A percentile compares a stretch with the other conserved stretches of the same genome.
phyloP scores from a whole-genome alignment of 1,284 basidiomycete species.

The Flammula alnicola region DNA sequence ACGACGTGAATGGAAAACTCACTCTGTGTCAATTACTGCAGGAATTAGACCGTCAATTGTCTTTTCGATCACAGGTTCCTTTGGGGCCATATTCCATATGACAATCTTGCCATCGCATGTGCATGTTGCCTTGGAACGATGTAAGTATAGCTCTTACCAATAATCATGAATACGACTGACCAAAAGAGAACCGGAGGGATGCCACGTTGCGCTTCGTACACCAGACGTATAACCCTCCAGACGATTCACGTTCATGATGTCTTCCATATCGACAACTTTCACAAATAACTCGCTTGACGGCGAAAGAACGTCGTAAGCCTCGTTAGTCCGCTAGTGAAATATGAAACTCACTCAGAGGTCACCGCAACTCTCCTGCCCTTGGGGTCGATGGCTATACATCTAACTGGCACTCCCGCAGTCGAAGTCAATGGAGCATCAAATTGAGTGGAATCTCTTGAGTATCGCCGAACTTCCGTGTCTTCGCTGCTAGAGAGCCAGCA shows the following conservation, averaged over 20 bases:
- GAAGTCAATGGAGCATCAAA: slow-evolving; percentile 71
- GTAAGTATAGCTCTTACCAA: slow-evolving; percentile 1
- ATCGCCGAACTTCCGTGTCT: slow-evolving; percentile 76
- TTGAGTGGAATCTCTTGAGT: slow-evolving; percentile 63
- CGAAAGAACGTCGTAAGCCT: neutral
- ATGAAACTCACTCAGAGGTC: slow-evolving; percentile 79
- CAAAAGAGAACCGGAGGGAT: slow-evolving; percentile 81
- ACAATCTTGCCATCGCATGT: slow-evolving; percentile 88
- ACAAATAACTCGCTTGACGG: slow-evolving; percentile 75
- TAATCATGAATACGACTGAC: slow-evolving; percentile 48
- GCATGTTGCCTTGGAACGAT: slow-evolving; percentile 65
- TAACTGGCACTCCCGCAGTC: slow-evolving; percentile 70
- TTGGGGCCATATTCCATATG: slow-evolving; percentile 82
- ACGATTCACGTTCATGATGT: slow-evolving; percentile 66
- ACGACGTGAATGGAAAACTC: slow-evolving; percentile 8
- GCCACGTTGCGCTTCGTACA: slow-evolving; percentile 88
- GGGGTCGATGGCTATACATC: slow-evolving; percentile 83
- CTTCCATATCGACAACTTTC: slow-evolving; percentile 81
- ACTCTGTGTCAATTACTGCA: slow-evolving; percentile 73
- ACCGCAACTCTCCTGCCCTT: slow-evolving; percentile 79
- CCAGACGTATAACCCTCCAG: slow-evolving; percentile 80
- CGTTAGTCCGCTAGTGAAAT: too few relatives aligned
- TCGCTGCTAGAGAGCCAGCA: slow-evolving; percentile 76
- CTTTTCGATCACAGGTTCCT: slow-evolving; percentile 68
- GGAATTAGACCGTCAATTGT: slow-evolving; percentile 84